Conservation (phyloP, 345 rosid genomes). For the Arabis alpina region DNA sequence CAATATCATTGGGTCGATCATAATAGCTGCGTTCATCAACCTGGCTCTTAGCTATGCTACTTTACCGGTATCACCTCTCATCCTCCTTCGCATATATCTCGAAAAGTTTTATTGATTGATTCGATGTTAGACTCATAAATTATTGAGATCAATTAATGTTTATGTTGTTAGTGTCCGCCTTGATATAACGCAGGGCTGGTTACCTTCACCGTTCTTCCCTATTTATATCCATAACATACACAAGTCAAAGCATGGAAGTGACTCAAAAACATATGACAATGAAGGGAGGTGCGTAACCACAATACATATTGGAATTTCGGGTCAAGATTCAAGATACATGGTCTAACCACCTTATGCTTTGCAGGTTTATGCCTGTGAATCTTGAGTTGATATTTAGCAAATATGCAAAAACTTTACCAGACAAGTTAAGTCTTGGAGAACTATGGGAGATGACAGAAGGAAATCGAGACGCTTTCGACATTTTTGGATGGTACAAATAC, state of each 20-base stretch:
- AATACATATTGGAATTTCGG: not conserved
- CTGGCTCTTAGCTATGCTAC: constrained; percentile 64
- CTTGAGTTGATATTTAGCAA: constrained; percentile 83
- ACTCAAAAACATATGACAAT: constrained; percentile 63
- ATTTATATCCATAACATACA: constrained; percentile 81
- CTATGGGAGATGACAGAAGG: constrained; percentile 87
- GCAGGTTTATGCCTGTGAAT: constrained; percentile 64
- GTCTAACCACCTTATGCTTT: not conserved
- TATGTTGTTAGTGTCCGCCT: not conserved
- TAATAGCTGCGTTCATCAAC: constrained; percentile 59
- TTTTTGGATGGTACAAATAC: constrained; percentile 64
- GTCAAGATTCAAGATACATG: not conserved
- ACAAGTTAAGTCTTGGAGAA: constrained; percentile 66
- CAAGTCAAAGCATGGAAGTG: constrained; percentile 84
- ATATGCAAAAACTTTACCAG: constrained; percentile 68
- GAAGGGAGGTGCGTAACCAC: constrained; percentile 67
- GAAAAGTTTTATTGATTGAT: not conserved
- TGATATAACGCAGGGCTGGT: constrained; percentile 59
- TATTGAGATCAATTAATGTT: not conserved
- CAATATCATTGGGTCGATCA: constrained; percentile 58
- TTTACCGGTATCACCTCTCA: constrained; percentile 53
- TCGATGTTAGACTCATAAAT: not conserved
- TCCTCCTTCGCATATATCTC: not conserved
- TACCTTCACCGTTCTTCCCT: constrained; percentile 85
- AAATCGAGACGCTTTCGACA: constrained; percentile 56